These are phyloP conservation scores for Claviceps purpurea DNA, from an alignment of 2,329 filamentous ascomycete species.

Conservation along the genomic window DNA sequence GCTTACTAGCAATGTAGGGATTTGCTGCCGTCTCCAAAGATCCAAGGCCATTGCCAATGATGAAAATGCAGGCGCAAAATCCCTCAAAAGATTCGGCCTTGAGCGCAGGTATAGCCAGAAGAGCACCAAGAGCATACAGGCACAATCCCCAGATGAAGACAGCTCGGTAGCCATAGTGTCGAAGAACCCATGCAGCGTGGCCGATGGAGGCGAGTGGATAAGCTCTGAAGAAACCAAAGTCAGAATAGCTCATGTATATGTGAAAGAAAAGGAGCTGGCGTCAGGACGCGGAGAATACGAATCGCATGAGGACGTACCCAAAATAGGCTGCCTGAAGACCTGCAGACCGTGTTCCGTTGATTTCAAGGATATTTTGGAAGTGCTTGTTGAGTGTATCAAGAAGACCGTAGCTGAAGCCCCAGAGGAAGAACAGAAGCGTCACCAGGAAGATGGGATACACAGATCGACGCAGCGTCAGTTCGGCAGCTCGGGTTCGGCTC, in stretches of 20 bases:
- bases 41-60: slow-evolving; percentile 60
- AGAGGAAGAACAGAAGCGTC: slow-evolving; percentile 32
- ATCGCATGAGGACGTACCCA: slow-evolving; percentile 27
- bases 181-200: slow-evolving; percentile 48
- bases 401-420: slow-evolving; percentile 33
- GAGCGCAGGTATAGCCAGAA: slow-evolving; percentile 42
- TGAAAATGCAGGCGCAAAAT: slow-evolving; percentile 60
- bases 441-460: slow-evolving; percentile 50
- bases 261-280: too few relatives aligned
- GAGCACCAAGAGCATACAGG: slow-evolving; percentile 51
- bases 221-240: slow-evolving; percentile 24
- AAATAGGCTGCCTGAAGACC: slow-evolving; percentile 40
- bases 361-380: slow-evolving; percentile 32
- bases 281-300: neutral
- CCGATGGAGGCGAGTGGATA: slow-evolving; percentile 60
- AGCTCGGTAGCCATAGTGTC: slow-evolving; percentile 50
- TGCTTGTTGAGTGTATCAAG: slow-evolving; percentile 36
- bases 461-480: slow-evolving; percentile 53
- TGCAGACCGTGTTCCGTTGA: slow-evolving; percentile 29
- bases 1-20: slow-evolving; percentile 49
- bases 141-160: slow-evolving; percentile 56
- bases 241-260: neutral
- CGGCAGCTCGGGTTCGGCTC: slow-evolving; percentile 27
- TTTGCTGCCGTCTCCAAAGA: slow-evolving; percentile 69
- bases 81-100: slow-evolving; percentile 55